Percentiles rank a stretch among this genome's conserved stretches.
These are phyloP conservation scores for Russula brevipes DNA, from an alignment of 768 basidiomycete species.

Conservation along the genomic window DNA sequence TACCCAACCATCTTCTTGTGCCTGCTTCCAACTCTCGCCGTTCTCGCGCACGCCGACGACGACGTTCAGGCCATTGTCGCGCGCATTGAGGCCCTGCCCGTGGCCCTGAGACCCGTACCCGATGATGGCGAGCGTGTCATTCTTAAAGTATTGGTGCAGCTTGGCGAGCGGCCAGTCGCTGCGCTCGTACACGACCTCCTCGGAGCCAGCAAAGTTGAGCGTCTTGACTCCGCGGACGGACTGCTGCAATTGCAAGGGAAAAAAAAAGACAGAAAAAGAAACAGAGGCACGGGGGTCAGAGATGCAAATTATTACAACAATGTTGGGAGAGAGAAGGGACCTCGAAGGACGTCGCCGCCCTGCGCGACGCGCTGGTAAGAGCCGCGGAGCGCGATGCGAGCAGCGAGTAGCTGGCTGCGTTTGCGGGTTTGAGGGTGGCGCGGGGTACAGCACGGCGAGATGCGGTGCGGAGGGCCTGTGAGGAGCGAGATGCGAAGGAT, in stretches of 20 bases:
- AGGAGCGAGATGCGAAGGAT: conserved; percentile 61
- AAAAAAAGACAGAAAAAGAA: background rate
- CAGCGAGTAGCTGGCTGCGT: conserved; percentile 63
- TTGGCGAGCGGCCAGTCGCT: conserved; percentile 97
- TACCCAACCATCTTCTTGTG: conserved; percentile 94
- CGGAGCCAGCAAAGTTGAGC: conserved; percentile 91
- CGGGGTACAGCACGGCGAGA: conserved; percentile 59
- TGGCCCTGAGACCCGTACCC: conserved; percentile 99
- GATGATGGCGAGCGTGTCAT: conserved; percentile 98
- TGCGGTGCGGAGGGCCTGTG: conserved; percentile 57
- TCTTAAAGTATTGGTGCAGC: conserved; percentile 99
- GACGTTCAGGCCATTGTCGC: conserved; percentile 98
- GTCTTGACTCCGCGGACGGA: conserved; percentile 83
- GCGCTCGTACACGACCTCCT: conserved; percentile 93
- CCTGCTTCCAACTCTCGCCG: conserved; percentile 96
- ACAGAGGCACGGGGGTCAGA: background rate
- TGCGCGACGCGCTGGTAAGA: conserved; percentile 25
- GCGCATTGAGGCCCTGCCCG: conserved; percentile 97
- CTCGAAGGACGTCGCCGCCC: conserved; percentile 11
- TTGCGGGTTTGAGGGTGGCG: conserved; percentile 39
- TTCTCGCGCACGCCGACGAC: conserved; percentile 97
- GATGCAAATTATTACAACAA: background rate
- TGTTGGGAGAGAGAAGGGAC: background rate
- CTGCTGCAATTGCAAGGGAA: conserved; percentile 29
- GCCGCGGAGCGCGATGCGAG: conserved; percentile 35